Base-by-base conservation (phyloP, 2,329 filamentous ascomycete species). In the Fusarium bactridioides region DNA sequence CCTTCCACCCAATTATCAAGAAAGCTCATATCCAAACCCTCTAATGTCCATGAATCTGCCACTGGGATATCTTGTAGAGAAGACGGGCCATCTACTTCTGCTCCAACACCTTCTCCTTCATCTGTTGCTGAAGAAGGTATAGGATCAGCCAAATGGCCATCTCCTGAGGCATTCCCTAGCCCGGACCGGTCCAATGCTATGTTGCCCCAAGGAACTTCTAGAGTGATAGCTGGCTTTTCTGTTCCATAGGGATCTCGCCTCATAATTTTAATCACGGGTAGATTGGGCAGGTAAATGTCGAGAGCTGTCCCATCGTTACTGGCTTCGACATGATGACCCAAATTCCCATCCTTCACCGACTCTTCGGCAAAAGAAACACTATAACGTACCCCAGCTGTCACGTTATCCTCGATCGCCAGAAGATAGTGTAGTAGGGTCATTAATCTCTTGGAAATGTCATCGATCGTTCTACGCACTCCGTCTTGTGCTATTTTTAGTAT, bases 251-350 rank as follows among this genome's bases (percentile, higher is more conserved):
- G 18, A 40, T 51, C 41, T 2, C 48, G 43, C 1, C 72, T 59
- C 7, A 70, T 74, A 33, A 85, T 82, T 33, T 76, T 78, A 21
- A 86, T 77, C 4, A 76, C 80, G 2, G 84, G 83, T 27, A 85
- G 78, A 44, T 83, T 83, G 0, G 85, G 85, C 23, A 86, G 81
- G 18, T 80, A 75, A 18, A 87, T 81, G 23, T 72, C 70, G 6
- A 85, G 64, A 10, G 76, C 64, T 2, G 50, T 65, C 1, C 64
- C 69, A n/a, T 72, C 63, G 0, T 65, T 44, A 10, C 58, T 67
- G 0, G 66, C 44, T 12, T 43, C 67, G 7, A 65, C 67, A 10
- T n/a, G 38, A 51, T 67, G 70, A 0, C 77, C 74, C 11, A 74
- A 69, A 7, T 80, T 79, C 4, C 73, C 53, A 19, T 74, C 72